Evolutionary conservation across 306 rosid species (phyloP), one percentile per base, ranked within the genome.

Genomic region (Betula pendula): DNA sequence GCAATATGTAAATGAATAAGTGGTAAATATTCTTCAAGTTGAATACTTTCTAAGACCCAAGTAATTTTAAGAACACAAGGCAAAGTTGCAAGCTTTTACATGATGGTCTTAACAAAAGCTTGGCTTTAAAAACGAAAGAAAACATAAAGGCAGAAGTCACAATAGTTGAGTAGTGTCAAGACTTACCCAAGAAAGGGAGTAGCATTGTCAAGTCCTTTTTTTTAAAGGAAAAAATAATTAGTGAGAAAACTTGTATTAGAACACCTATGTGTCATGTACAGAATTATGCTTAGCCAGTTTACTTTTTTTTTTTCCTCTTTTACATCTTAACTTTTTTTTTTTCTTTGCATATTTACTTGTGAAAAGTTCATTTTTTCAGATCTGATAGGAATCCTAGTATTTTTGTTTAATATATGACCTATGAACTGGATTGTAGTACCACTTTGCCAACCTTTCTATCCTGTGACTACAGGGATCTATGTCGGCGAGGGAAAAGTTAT

Each of bases 401-500:
- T 44, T 79, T 58, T 45, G 16, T 51, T 70, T 76, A n/a, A 59
- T 45, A 38, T 73, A 45, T 47, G 33, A 68, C 51, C 67, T 63
- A 47, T 67, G n/a, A n/a, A n/a, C n/a, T n/a, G n/a, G n/a, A n/a
- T n/a, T n/a, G n/a, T n/a, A n/a, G n/a, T 3, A 75, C 79, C 76
- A 47, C 72, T 51, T 71, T 84, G 63, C 67, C 71, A 42, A 77
- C 59, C 29, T 73, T 6, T 63, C 66, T 83, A 24, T 25, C 55
- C 4, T 70, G 35, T 67, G 35, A 73, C 45, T 40, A 29, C 90
- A 94, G 97, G 98, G 75, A 88, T 91, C 33, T 94, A 86, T 59
- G 56, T 85, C 7, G 88, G 94, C 13, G 88, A 88, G 3, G 91
- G 83, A 79, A 83, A 81, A 78, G 94, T 94, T 85, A 84, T 91